Conservation (phyloP, 345 rosid species). For the Luvunga scandens region DNA sequence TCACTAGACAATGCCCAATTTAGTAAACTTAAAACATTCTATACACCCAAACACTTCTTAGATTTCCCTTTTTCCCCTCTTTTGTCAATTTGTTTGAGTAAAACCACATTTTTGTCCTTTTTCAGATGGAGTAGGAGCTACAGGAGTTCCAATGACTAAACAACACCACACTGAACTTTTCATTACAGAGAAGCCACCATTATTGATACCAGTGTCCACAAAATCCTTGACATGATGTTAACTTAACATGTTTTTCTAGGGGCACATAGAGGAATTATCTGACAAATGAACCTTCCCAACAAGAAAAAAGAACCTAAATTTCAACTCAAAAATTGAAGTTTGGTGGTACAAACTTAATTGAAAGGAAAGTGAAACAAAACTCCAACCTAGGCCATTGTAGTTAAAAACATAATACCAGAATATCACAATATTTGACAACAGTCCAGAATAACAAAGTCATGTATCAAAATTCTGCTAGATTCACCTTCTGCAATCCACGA, state of each 20-base stretch:
- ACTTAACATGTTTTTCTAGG: background rate
- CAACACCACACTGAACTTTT: background rate
- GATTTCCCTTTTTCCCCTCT: too few relatives aligned
- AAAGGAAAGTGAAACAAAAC: background rate
- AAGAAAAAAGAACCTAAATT: background rate
- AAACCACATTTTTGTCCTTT: background rate
- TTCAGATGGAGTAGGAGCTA: too few relatives aligned
- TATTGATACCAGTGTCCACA: background rate
- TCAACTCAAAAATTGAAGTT: background rate
- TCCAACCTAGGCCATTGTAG: background rate
- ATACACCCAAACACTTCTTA: too few relatives aligned
- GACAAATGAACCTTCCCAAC: background rate
- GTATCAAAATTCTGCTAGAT: slow-evolving; percentile 3
- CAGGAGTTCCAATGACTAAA: background rate
- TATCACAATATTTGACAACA: background rate
- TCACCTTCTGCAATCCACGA: slow-evolving; percentile 83
- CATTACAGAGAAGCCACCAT: background rate
- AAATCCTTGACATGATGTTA: background rate
- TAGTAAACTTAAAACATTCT: background rate
- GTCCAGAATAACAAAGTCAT: background rate
- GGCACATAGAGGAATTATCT: background rate
- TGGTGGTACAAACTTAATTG: background rate
- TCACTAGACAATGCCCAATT: background rate
- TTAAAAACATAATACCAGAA: background rate
- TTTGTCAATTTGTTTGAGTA: background rate